Conservation (phyloP, 2,329 filamentous ascomycete genomes). For the Biscogniauxia sp. region DNA sequence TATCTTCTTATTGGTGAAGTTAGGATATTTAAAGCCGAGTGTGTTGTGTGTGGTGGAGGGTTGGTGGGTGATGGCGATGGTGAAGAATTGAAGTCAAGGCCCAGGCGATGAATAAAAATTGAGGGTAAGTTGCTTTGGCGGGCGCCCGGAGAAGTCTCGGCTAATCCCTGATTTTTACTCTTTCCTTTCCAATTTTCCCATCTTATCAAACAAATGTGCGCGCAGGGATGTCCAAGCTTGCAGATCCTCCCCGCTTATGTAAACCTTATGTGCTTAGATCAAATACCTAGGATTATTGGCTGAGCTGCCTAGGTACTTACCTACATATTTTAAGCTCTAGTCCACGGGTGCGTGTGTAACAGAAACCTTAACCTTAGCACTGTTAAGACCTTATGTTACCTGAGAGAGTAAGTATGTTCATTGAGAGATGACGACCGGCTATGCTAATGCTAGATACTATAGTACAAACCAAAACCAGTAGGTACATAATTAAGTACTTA, state of each 20-base stretch:
- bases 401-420: too few relatives aligned
- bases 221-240: too few relatives aligned
- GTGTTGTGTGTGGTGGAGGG: slow-evolving; percentile 13
- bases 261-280: too few relatives aligned
- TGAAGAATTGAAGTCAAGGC: slow-evolving; percentile 12
- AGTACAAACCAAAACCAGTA: background rate
- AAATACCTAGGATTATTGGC: too few relatives aligned
- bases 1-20: slow-evolving; percentile 94
- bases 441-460: background rate
- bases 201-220: background rate
- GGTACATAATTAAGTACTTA: too few relatives aligned
- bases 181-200: slow-evolving; percentile 9
- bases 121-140: background rate
- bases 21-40: slow-evolving; percentile 94
- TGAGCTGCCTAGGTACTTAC: too few relatives aligned
- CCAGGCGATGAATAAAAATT: background rate
- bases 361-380: too few relatives aligned
- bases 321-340: too few relatives aligned
- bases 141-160: slow-evolving; percentile 18
- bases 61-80: slow-evolving; percentile 8
- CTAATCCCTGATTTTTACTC: slow-evolving; percentile 21
- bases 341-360: too few relatives aligned
- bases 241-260: too few relatives aligned
- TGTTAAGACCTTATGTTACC: too few relatives aligned
- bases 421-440: too few relatives aligned